Evolutionary conservation across 345 rosid species (phyloP).

Genomic region (Salix koriyanagi): DNA sequence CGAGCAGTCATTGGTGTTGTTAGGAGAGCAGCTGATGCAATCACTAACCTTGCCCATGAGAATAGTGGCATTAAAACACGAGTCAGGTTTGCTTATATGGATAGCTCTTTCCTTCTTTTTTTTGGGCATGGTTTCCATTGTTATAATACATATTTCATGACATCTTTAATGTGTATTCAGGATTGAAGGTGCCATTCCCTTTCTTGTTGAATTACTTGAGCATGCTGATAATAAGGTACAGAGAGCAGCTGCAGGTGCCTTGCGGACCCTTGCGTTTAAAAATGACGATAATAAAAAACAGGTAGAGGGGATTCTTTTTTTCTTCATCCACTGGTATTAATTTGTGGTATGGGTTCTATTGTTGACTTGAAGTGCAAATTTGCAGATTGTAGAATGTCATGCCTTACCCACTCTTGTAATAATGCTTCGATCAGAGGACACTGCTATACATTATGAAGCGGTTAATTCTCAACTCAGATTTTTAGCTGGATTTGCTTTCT

Average conservation of each 20-base stretch:
- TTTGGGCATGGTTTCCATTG: background rate
- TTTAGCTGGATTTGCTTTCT: background rate
- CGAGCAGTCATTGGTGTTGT: constrained; percentile 36
- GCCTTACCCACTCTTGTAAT: constrained; percentile 61
- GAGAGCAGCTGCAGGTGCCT: constrained; percentile 78
- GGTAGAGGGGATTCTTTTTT: constrained; percentile 32
- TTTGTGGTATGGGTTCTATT: background rate
- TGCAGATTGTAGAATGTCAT: constrained; percentile 67
- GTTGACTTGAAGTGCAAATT: constrained; percentile 10
- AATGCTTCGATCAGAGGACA: constrained; percentile 64
- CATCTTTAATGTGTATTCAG: constrained; percentile 25
- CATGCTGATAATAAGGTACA: constrained; percentile 56
- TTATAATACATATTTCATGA: constrained; percentile 7
- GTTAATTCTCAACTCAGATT: constrained; percentile 32
- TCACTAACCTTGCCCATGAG: constrained; percentile 72
- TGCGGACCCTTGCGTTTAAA: constrained; percentile 65
- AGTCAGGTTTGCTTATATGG: constrained; percentile 44
- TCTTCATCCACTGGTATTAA: background rate
- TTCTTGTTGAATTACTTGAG: constrained; percentile 63
- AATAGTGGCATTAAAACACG: constrained; percentile 53
- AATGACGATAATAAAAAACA: constrained; percentile 65
- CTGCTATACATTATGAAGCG: constrained; percentile 66
- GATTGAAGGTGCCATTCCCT: constrained; percentile 67
- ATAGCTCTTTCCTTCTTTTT: background rate
- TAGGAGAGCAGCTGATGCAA: constrained; percentile 75